phyloP scores from a whole-genome alignment of 2,329 filamentous ascomycete genomes.

The Colletotrichum caudatum region DNA sequence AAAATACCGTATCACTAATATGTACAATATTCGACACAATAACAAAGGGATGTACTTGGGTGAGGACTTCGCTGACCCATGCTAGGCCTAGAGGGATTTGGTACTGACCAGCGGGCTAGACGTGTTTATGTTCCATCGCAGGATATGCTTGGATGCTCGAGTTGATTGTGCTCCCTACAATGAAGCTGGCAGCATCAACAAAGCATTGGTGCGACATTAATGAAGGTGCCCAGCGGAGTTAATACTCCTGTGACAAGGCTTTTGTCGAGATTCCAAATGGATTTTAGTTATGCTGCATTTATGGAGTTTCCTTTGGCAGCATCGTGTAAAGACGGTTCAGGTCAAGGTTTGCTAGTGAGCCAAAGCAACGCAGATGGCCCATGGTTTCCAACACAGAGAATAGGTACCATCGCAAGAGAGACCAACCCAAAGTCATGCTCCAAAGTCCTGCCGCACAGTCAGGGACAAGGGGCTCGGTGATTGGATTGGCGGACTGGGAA shows the following conservation, averaged over 20 bases:
- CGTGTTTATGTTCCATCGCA: conserved; percentile 24
- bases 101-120: conserved; percentile 12
- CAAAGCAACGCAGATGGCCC: not conserved
- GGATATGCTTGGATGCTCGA: not conserved
- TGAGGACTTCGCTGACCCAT: conserved; percentile 7
- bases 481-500: conserved; percentile 21
- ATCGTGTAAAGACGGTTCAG: not conserved
- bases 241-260: not conserved
- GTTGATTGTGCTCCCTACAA: conserved; percentile 4
- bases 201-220: conserved; percentile 15
- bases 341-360: conserved; percentile 25
- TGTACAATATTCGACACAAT: no score
- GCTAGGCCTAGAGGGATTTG: not conserved
- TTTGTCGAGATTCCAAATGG: conserved; percentile 8
- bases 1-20: no score
- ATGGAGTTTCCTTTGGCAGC: conserved; percentile 16
- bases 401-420: not conserved
- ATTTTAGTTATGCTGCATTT: conserved; percentile 23
- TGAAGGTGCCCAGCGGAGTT: conserved; percentile 19
- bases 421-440: not conserved
- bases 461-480: conserved; percentile 14
- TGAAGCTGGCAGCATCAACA: conserved; percentile 15
- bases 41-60: conserved; percentile 10
- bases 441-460: conserved; percentile 7
- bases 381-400: not conserved